Evolutionary conservation across 345 rosid species (phyloP).

Genomic region (Camelina hispida): DNA sequence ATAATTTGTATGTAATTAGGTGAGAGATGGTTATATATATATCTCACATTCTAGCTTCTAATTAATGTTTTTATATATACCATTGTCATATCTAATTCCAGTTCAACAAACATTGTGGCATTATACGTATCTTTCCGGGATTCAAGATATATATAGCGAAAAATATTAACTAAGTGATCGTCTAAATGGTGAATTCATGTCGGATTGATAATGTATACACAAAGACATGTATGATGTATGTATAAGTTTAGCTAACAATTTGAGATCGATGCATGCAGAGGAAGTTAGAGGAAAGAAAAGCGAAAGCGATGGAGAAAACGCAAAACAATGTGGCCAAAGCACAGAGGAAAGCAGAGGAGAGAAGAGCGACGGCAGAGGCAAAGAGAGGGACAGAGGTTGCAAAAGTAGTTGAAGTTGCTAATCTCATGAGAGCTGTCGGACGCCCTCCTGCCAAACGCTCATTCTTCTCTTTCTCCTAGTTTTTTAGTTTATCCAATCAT

Average conservation of each 20-base stretch:
- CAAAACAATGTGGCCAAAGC: constrained; percentile 82
- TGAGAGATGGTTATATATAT: neutral
- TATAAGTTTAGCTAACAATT: neutral
- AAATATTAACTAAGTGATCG: neutral
- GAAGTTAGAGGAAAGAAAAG: constrained; percentile 90
- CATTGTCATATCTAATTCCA: too few species aligned
- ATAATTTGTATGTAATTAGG: neutral
- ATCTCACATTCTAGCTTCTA: neutral
- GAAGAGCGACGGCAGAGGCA: constrained; percentile 86
- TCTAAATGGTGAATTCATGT: neutral
- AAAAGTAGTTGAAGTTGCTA: constrained; percentile 69
- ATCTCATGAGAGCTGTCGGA: constrained; percentile 88
- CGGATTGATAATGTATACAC: neutral
- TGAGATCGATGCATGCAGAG: constrained; percentile 52
- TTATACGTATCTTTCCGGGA: neutral
- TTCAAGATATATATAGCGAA: neutral
- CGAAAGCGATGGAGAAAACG: constrained; percentile 83
- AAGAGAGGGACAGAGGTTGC: constrained; percentile 85
- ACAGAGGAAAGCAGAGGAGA: constrained; percentile 82
- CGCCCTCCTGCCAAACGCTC: constrained; percentile 83
- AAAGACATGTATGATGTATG: neutral
- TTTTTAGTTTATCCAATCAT: neutral
- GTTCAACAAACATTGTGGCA: neutral
- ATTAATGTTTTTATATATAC: too few species aligned
- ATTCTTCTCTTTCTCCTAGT: constrained; percentile 56